Base-by-base conservation (phyloP, 306 rosid species). In the Vicia sativa region DNA sequence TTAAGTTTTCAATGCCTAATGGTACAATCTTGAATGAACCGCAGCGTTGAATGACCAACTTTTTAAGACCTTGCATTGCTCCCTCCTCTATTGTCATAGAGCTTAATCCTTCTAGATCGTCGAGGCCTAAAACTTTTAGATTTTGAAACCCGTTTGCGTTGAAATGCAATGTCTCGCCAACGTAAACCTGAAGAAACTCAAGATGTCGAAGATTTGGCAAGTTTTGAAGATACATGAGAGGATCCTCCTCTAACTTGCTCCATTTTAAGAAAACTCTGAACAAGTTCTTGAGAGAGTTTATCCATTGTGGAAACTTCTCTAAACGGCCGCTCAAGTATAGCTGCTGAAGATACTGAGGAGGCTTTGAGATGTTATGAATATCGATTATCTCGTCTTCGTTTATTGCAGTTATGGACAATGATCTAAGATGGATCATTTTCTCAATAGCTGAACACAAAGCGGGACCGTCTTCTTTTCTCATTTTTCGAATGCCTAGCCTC, bases 21-120 rank as follows among this genome's bases (percentile, higher is more conserved):
- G 92, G 92, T n/a, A 81, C 87, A 57, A 76, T 58, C 83, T 70
- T 65, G 52, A 89, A 43, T 37, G 66, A 77, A 19, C 59, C n/a
- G 26, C 88, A 89, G 7, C 82, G 80, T 39, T 86, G 96, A 59
- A 89, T 81, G n/a, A 82, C 65, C 12, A 89, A 46, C 56, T 56
- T 84, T 14, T 89, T 87, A 25, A 89, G 83, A 71, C 70, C 80
- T 59, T 85, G 79, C 96, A 89, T 79, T 70, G 92, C 84, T 74
- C 88, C 96, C 39, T 78, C 79, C 71, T 85, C 86, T 14, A 89
- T 78, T 38, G 23, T 45, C 55, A 86, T 71, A 2, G 14, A 48
- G 67, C 68, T 71, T 12, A 89, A 57, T 43, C 70, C 84, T 62
- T 73, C 82, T 62, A 86, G 39, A 19, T 79, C 62, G 72, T 89